Percentiles rank a stretch among this genome's conserved stretches.
These are phyloP conservation scores for Mortierella polycephala DNA, from an alignment of 371 early-diverging fungal genomes.

Conservation along the genomic window DNA sequence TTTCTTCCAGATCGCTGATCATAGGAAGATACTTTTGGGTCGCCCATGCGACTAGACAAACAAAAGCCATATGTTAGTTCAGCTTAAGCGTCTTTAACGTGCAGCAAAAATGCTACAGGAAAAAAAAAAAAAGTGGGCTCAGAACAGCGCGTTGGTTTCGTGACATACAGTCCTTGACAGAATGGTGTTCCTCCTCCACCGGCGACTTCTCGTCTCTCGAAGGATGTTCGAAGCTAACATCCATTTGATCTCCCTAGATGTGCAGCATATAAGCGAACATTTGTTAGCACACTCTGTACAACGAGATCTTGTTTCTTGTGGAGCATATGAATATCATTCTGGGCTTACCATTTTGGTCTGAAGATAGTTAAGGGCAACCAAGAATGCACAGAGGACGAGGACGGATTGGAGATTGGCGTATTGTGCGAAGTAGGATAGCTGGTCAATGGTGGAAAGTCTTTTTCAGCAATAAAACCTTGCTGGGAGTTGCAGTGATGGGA, in stretches of 20 bases:
- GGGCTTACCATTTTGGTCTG: conserved; percentile 45
- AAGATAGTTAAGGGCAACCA: conserved; percentile 38
- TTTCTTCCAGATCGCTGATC: conserved; percentile 59
- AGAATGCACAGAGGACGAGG: conserved; percentile 41
- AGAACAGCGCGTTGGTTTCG: background rate
- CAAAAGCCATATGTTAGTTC: background rate
- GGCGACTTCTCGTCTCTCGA: conserved; percentile 27
- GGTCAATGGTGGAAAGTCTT: conserved; percentile 46
- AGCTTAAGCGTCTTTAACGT: background rate
- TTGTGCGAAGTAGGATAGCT: conserved; percentile 20
- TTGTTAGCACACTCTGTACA: too few species aligned
- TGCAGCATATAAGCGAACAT: background rate
- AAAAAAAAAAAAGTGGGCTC: background rate
- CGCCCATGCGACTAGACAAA: conserved; percentile 37
- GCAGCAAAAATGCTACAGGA: background rate
- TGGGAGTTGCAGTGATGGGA: conserved; percentile 6
- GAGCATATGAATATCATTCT: too few species aligned
- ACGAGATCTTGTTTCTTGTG: too few species aligned
- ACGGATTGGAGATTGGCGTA: conserved; percentile 38
- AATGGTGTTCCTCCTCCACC: conserved; percentile 33
- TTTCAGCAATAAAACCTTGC: conserved; percentile 20
- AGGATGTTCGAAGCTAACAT: conserved; percentile 25
- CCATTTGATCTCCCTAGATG: conserved; percentile 45
- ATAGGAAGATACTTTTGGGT: conserved; percentile 43
- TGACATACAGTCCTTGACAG: conserved; percentile 45